Evolutionary conservation across 1,284 basidiomycete species (phyloP), one percentile per base, ranked within the genome.

Genomic region (Exobasidium cylindrosporum): DNA sequence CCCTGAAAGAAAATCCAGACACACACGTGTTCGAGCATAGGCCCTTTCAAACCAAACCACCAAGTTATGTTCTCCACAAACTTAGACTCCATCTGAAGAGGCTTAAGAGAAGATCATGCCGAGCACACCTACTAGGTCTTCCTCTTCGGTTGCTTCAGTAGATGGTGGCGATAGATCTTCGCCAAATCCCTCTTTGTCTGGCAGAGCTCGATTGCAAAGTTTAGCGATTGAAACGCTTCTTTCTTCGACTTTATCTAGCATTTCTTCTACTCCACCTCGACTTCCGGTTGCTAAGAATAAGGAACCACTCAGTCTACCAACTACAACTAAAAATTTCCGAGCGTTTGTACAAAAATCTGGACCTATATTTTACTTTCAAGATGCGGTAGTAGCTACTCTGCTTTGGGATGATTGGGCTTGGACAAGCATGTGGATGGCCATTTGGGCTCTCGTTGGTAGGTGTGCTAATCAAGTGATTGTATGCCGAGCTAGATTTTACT

Each of bases 401-500:
- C 63, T 73, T 64, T 79, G 77, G 77, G 76, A 79, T 31, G 73
- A 79, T 53, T 69, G 70, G 49, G 67, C 66, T 32, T 75, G 76
- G 76, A 78, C 76, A 26, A 35, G 69, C 4, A 68, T 78, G 72
- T 76, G 77, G 72, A 79, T 79, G 77, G 75, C 63, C 1, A 72
- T 78, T 40, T 78, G 75, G 73, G 77, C 75, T 11, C 60, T 77
- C 4, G 31, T 78, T 30, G 43, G 44, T 54, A 44, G 17, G 23
- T 28, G 10, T 40, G 35, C n/a, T n/a, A n/a, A n/a, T n/a, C n/a
- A n/a, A n/a, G n/a, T n/a, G n/a, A n/a, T n/a, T n/a, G n/a, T n/a
- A n/a, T n/a, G n/a, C n/a, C n/a, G n/a, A n/a, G n/a, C n/a, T n/a
- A n/a, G n/a, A n/a, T n/a, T n/a, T n/a, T n/a, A n/a, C n/a, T n/a